Percentiles rank a stretch among this genome's conserved stretches.
These are phyloP conservation scores for Stachybotrys elegans DNA, from an alignment of 2,329 filamentous ascomycete species.

Conservation along the genomic window DNA sequence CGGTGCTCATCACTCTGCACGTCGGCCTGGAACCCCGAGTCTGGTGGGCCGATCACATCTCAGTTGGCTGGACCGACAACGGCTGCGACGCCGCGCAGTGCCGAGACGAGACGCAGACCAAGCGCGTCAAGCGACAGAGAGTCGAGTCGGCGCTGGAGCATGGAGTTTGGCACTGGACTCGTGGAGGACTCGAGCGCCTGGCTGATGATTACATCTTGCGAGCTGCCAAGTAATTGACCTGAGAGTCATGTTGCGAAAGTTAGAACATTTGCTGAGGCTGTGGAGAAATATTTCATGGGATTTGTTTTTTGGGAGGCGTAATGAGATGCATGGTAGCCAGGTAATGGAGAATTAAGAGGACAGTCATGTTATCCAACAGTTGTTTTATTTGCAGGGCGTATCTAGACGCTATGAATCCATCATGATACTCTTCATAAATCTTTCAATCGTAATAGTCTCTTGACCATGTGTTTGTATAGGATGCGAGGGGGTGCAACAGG, in stretches of 20 bases:
- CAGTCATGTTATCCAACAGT: no score
- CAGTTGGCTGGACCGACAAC: conserved; percentile 36
- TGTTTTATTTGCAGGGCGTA: no score
- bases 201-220: conserved; percentile 21
- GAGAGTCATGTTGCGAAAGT: no score
- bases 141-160: conserved; percentile 22
- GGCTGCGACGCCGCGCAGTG: conserved; percentile 32
- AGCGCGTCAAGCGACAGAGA: conserved; percentile 25
- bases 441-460: no score
- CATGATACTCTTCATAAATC: no score
- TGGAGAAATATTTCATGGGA: conserved; percentile 25
- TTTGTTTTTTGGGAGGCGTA: conserved; percentile 30
- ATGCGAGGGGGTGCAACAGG: no score
- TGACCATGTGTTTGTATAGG: no score
- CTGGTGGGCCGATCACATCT: conserved; percentile 38
- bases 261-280: conserved; percentile 18
- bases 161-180: conserved; percentile 30
- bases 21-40: conserved; percentile 31
- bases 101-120: conserved; percentile 19
- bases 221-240: background rate
- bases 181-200: conserved; percentile 23
- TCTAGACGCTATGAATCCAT: no score
- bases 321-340: no score
- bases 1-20: conserved; percentile 30
- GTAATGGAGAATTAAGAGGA: no score